These are phyloP conservation scores for Phialophora chinensis DNA, from an alignment of 2,329 filamentous ascomycete genomes.

Conservation along the genomic window DNA sequence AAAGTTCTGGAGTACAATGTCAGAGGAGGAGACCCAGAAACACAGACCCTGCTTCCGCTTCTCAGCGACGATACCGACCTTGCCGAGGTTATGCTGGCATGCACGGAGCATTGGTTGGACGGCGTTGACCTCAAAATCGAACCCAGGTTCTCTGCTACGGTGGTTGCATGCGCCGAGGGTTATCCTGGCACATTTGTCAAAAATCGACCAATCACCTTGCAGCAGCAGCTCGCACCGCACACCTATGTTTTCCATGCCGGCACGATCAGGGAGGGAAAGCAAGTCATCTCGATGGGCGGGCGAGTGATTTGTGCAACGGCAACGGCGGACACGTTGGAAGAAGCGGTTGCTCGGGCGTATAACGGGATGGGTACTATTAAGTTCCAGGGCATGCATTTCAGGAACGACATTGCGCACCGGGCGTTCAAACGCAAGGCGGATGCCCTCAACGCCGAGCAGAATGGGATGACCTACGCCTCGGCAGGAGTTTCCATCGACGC, in stretches of 20 bases:
- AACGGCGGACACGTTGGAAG: slow-evolving; percentile 73
- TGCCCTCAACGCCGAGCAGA: slow-evolving; percentile 23
- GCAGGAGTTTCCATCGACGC: slow-evolving; percentile 94
- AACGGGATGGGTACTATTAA: slow-evolving; percentile 77
- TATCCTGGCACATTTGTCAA: slow-evolving; percentile 89
- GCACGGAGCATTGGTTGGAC: slow-evolving; percentile 75
- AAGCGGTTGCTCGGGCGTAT: slow-evolving; percentile 88
- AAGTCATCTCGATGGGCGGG: slow-evolving; percentile 79
- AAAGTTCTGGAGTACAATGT: slow-evolving; percentile 93
- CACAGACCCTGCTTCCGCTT: slow-evolving; percentile 77
- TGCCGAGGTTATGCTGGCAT: slow-evolving; percentile 86
- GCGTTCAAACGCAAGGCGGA: slow-evolving; percentile 47
- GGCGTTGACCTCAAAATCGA: slow-evolving; percentile 72
- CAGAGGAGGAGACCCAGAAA: slow-evolving; percentile 89
- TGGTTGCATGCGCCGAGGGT: slow-evolving; percentile 90
- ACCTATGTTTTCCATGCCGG: slow-evolving; percentile 92
- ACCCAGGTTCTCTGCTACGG: slow-evolving; percentile 78
- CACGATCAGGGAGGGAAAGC: slow-evolving; percentile 63
- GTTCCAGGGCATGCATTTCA: slow-evolving; percentile 88
- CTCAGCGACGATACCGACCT: slow-evolving; percentile 80
- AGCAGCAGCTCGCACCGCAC: slow-evolving; percentile 55
- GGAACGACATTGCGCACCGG: slow-evolving; percentile 88
- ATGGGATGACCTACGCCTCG: slow-evolving; percentile 80
- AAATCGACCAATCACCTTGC: slow-evolving; percentile 68
- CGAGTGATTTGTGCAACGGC: slow-evolving; percentile 94